phyloP scores from a whole-genome alignment of 2,329 filamentous ascomycete genomes.

The Torrubiellomyces zombiae region DNA sequence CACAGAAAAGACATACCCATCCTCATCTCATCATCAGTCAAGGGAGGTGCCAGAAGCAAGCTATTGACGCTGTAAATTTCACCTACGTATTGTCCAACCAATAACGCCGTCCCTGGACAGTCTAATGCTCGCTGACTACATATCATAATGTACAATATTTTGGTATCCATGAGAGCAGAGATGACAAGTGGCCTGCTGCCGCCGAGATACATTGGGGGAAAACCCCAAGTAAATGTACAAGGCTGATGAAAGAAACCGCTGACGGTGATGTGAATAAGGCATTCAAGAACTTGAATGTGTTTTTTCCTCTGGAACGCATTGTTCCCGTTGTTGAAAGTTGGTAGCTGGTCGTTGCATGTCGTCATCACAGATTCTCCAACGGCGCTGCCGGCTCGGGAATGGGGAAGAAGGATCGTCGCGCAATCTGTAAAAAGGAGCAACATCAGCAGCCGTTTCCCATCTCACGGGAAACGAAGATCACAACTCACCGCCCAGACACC shows the following conservation, averaged over 20 bases:
- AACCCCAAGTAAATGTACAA: slow-evolving; percentile 1
- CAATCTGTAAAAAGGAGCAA: slow-evolving; percentile 11
- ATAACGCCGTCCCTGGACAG: slow-evolving; percentile 18
- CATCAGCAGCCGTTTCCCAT: background rate
- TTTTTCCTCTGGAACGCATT: slow-evolving; percentile 4
- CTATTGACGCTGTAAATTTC: too few species aligned
- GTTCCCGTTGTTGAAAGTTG: slow-evolving; percentile 10
- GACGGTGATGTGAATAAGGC: too few species aligned
- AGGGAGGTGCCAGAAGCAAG: too few species aligned
- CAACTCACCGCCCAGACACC: slow-evolving; percentile 76
- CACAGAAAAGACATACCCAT: too few species aligned
- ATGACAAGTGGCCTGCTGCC: slow-evolving; percentile 32
- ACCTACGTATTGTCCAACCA: too few species aligned
- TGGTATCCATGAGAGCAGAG: slow-evolving; percentile 35
- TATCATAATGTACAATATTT: slow-evolving; percentile 34
- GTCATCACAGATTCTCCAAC: slow-evolving; percentile 13
- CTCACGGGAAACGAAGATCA: slow-evolving; percentile 2
- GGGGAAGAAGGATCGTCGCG: slow-evolving; percentile 25
- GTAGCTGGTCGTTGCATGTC: slow-evolving; percentile 1
- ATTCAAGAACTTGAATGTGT: slow-evolving; percentile 1
- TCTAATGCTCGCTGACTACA: slow-evolving; percentile 29
- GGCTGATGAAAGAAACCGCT: too few species aligned
- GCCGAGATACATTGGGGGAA: background rate
- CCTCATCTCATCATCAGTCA: too few species aligned
- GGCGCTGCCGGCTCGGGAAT: slow-evolving; percentile 14